These are phyloP conservation scores for Rugosomyces carneus DNA, from an alignment of 1,284 basidiomycete species.

Conservation along the genomic window DNA sequence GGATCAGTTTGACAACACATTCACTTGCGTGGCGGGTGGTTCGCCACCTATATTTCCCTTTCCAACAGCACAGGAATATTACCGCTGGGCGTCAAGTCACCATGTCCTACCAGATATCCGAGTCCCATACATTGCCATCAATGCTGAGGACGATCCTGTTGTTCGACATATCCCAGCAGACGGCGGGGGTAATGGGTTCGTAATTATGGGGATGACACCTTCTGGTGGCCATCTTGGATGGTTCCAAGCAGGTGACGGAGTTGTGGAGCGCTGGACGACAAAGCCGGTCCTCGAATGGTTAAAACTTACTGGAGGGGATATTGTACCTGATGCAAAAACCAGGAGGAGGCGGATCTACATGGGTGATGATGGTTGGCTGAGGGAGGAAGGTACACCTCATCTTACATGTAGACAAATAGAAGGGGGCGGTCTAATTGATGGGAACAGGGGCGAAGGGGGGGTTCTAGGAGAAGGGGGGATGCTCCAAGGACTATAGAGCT, in stretches of 20 bases:
- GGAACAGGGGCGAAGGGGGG: slow-evolving; percentile 27
- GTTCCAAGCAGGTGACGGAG: slow-evolving; percentile 61
- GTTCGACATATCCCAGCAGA: slow-evolving; percentile 59
- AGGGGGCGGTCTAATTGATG: slow-evolving; percentile 35
- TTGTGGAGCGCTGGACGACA: slow-evolving; percentile 62
- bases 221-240: slow-evolving; percentile 93
- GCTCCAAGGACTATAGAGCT: slow-evolving; percentile 34
- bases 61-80: slow-evolving; percentile 74
- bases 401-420: slow-evolving; percentile 43
- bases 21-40: slow-evolving; percentile 77
- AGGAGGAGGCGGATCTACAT: slow-evolving; percentile 28
- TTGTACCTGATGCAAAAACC: slow-evolving; percentile 32
- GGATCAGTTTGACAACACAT: slow-evolving; percentile 54
- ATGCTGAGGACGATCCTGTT: slow-evolving; percentile 90
- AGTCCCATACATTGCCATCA: slow-evolving; percentile 78
- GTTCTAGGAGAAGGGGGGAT: slow-evolving; percentile 21
- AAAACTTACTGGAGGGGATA: slow-evolving; percentile 48
- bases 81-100: slow-evolving; percentile 61
- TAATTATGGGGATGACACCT: slow-evolving; percentile 70
- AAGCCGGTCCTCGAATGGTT: slow-evolving; percentile 76
- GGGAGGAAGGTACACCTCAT: slow-evolving; percentile 44
- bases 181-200: slow-evolving; percentile 53
- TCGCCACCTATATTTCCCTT: slow-evolving; percentile 79
- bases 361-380: slow-evolving; percentile 53
- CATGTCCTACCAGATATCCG: slow-evolving; percentile 49